Base-by-base conservation (phyloP, 495 filamentous ascomycete genomes). In the Neurospora intermedia region DNA sequence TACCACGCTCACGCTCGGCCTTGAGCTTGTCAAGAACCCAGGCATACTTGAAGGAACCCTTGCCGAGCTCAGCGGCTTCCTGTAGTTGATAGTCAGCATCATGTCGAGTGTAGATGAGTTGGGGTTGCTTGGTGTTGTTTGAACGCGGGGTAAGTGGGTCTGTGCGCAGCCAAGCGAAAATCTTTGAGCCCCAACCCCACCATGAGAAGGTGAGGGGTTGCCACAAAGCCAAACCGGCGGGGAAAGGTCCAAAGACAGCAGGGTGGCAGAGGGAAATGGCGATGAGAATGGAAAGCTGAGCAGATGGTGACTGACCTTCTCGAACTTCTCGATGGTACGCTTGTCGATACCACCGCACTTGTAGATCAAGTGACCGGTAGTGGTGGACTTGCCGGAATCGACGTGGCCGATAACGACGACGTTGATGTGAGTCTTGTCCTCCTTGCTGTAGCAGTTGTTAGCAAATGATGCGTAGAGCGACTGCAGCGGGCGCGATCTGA, bases 281-380 rank as follows among this genome's bases (percentile, higher is more conserved):
- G 45, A 74, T 69, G 43, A 35, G 23, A 31, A 62, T 35, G 69
- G 59, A 13, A 74, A 43, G 62, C 46, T 72, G 73, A 77, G 79
- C 48, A 27, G 46, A 45, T 69, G 48, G 69, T 5, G 62, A 82
- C 90, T 85, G 82, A 95, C 93, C 93, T 99, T 99, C 94, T 99
- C 96, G 89, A 99, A 99, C 92, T 99, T 99, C 92, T 99, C 96
- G 83, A 99, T 99, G 83, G 96, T 98, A 95, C 96, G 96, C 89
- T 93, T 92, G 92, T 99, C 96, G 82, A 99, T 99, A 92, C 96
- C 96, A 91, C 96, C 96, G 88, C 96, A 99, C 89, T 99, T 97
- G 93, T 99, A 99, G 92, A 98, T 99, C 88, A 98, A 89, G 87
- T 98, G 96, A 85, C 91, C 91, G 77, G 85, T 83, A 83, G 96